These are phyloP conservation scores for Heracleum sosnowskyi DNA, from an alignment of 129 eudicot genomes.

Conservation along the genomic window DNA sequence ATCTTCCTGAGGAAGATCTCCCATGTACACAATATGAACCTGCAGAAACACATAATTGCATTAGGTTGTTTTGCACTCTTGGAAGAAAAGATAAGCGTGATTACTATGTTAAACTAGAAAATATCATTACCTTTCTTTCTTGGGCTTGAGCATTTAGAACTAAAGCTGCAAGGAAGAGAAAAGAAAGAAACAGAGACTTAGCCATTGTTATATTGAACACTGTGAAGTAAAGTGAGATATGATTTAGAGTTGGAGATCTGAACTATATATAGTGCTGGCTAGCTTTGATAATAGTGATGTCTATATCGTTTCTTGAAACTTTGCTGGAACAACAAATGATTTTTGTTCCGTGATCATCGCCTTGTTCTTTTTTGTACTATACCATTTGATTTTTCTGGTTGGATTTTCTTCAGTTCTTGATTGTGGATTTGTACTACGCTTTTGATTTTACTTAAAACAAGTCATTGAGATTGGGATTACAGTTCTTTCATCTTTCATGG, in stretches of 20 bases:
- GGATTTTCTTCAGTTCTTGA: not conserved
- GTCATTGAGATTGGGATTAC: not conserved
- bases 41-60: not conserved
- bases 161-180: conserved; percentile 14
- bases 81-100: not conserved
- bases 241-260: not conserved
- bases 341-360: conserved; percentile 1
- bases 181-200: conserved; percentile 2
- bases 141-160: conserved; percentile 16
- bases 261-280: not conserved
- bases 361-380: not conserved
- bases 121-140: conserved; percentile 14
- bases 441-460: not conserved
- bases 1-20: conserved; percentile 19
- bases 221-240: not conserved
- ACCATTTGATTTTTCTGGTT: not conserved
- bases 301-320: not conserved
- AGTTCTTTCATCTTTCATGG: not conserved
- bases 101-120: not conserved
- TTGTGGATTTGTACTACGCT: not conserved
- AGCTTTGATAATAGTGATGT: conserved; percentile 9
- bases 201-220: conserved; percentile 12
- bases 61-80: not conserved
- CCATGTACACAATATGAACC: conserved; percentile 36
- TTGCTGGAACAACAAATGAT: not conserved